phyloP scores from a whole-genome alignment of 495 filamentous ascomycete species.

The Daldinia grandis region DNA sequence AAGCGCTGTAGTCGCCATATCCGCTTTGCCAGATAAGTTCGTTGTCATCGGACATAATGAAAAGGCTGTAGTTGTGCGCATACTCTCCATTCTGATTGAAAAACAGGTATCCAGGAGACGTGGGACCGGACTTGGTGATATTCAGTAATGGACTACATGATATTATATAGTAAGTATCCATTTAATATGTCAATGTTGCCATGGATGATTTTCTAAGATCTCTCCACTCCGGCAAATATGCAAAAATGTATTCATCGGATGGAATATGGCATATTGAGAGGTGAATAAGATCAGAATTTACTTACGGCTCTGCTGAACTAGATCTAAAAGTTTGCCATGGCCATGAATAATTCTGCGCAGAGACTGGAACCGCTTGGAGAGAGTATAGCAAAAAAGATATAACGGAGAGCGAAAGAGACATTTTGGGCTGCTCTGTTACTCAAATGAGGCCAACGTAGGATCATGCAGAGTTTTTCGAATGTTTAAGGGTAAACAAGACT shows the following conservation, averaged over 20 bases:
- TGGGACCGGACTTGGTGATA: constrained; percentile 22
- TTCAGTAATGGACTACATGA: constrained; percentile 7
- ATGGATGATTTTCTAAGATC: not conserved
- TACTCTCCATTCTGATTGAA: constrained; percentile 34
- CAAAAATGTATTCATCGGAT: not conserved
- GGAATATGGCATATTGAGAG: not conserved
- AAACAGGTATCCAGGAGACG: constrained; percentile 34
- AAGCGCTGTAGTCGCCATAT: constrained; percentile 22
- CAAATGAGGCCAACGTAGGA: not conserved
- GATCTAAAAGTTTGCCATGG: constrained; percentile 37
- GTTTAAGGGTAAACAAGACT: not conserved
- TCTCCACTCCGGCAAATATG: not conserved
- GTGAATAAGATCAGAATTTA: not conserved
- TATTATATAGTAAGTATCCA: not conserved
- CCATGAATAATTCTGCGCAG: constrained; percentile 24
- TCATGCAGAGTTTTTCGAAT: not conserved
- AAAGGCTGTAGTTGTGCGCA: constrained; percentile 29
- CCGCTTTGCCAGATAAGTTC: constrained; percentile 34
- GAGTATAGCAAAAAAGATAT: constrained; percentile 3
- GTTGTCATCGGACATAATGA: constrained; percentile 37
- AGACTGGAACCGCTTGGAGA: constrained; percentile 7
- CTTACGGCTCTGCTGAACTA: constrained; percentile 25
- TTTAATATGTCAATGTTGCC: not conserved
- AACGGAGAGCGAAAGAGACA: not conserved
- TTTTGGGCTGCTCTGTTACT: not conserved